Percentiles rank a stretch among this genome's conserved stretches.
phyloP scores from a whole-genome alignment of 257 asterid species.

The Solanum dulcamara region DNA sequence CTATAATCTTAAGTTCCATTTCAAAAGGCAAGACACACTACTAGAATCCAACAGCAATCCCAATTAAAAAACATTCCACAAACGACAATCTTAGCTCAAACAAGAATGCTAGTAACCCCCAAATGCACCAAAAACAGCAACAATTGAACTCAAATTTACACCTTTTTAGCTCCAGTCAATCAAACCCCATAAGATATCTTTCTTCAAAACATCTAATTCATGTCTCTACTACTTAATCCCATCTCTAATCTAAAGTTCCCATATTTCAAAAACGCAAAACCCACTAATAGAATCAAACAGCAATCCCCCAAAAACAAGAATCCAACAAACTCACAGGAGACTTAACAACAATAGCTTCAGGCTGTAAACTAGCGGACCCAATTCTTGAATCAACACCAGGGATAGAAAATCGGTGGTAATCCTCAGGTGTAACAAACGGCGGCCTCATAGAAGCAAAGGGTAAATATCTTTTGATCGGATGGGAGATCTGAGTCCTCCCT shows the following conservation, averaged over 20 bases:
- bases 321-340: constrained; percentile 47
- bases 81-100: not conserved
- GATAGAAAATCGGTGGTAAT: constrained; percentile 58
- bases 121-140: not conserved
- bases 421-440: constrained; percentile 53
- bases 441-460: constrained; percentile 79
- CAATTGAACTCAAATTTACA: not conserved
- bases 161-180: not conserved
- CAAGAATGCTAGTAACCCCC: not conserved
- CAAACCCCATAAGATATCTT: not conserved
- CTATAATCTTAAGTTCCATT: not conserved
- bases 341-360: constrained; percentile 49
- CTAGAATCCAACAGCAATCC: not conserved
- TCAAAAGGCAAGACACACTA: not conserved
- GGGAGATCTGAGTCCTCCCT: constrained; percentile 21
- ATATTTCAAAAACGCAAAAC: not conserved
- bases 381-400: constrained; percentile 30
- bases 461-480: constrained; percentile 56
- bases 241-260: not conserved
- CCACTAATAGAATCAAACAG: not conserved
- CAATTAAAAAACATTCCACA: not conserved
- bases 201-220: not conserved
- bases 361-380: constrained; percentile 30
- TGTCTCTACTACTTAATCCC: not conserved
- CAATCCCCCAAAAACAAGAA: not conserved